Percentiles rank a stretch among this genome's conserved stretches.
phyloP scores from a whole-genome alignment of 1,284 basidiomycete genomes.

The Ustilago curta region DNA sequence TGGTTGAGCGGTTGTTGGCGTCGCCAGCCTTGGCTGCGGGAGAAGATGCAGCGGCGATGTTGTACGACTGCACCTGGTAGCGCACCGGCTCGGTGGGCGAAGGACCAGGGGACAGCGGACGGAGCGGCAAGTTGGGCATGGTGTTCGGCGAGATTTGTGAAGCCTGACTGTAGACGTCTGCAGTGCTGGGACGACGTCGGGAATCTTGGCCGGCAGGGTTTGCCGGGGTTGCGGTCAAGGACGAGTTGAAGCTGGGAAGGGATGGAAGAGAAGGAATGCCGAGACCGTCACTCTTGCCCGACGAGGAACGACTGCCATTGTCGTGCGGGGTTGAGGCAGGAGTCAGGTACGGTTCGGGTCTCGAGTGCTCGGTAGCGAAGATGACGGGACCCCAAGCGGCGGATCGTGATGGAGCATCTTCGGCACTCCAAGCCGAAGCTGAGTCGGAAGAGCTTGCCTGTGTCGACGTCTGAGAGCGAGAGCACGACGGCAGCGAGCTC shows the following conservation, averaged over 20 bases:
- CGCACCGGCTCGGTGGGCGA: constrained; percentile 18
- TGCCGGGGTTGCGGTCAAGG: constrained; percentile 20
- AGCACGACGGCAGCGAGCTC: constrained; percentile 27
- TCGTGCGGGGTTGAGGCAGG: neutral
- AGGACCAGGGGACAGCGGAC: neutral
- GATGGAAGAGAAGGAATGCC: constrained; percentile 36
- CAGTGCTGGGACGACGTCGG: constrained; percentile 42
- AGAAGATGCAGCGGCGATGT: constrained; percentile 4
- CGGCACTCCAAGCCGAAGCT: constrained; percentile 23
- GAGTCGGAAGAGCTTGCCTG: constrained; percentile 27
- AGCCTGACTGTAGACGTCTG: constrained; percentile 41
- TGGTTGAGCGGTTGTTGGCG: constrained; percentile 3
- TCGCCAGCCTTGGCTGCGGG: neutral
- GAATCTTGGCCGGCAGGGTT: neutral
- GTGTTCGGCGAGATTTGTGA: constrained; percentile 17
- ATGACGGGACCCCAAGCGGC: neutral
- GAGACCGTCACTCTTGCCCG: constrained; percentile 17
- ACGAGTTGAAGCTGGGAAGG: constrained; percentile 33
- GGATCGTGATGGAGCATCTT: constrained; percentile 5
- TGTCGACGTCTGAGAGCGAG: constrained; percentile 35
- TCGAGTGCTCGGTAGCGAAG: neutral
- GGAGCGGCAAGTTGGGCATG: constrained; percentile 2
- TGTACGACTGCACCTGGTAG: constrained; percentile 31
- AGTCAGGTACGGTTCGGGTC: neutral
- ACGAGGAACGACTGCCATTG: neutral